phyloP scores from a whole-genome alignment of 176 grass and related monocot species.

The Carex cristatella region DNA sequence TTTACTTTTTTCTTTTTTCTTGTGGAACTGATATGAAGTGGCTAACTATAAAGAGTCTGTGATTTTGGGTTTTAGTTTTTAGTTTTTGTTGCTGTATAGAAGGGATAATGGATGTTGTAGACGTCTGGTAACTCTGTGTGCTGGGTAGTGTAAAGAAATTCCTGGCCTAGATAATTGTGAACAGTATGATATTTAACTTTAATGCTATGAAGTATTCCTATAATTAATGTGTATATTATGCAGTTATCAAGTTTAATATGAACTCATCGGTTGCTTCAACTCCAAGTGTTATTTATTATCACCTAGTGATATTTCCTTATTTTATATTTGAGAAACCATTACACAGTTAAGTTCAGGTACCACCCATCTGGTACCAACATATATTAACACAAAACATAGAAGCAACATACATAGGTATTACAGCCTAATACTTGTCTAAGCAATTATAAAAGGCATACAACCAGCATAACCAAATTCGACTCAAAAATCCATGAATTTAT shows the following conservation, averaged over 20 bases:
- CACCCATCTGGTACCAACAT: too few species aligned
- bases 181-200: slow-evolving; percentile 6
- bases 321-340: neutral
- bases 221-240: neutral
- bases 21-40: slow-evolving; percentile 12
- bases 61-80: slow-evolving; percentile 6
- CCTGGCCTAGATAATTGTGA: slow-evolving; percentile 25
- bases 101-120: slow-evolving; percentile 12
- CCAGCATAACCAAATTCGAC: too few species aligned
- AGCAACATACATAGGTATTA: too few species aligned
- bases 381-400: too few species aligned
- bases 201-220: neutral
- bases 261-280: neutral
- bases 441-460: too few species aligned
- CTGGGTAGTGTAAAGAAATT: slow-evolving; percentile 28
- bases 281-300: neutral
- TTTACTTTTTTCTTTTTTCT: neutral
- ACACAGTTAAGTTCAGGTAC: too few species aligned
- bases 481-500: too few species aligned
- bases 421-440: too few species aligned
- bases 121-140: neutral
- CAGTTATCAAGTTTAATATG: neutral
- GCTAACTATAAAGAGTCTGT: slow-evolving; percentile 22
- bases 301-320: neutral
- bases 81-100: slow-evolving; percentile 15